A percentile compares a stretch with the other conserved stretches of the same genome.
phyloP scores from a whole-genome alignment of 2,329 filamentous ascomycete species.

The Penicillium olsonii region DNA sequence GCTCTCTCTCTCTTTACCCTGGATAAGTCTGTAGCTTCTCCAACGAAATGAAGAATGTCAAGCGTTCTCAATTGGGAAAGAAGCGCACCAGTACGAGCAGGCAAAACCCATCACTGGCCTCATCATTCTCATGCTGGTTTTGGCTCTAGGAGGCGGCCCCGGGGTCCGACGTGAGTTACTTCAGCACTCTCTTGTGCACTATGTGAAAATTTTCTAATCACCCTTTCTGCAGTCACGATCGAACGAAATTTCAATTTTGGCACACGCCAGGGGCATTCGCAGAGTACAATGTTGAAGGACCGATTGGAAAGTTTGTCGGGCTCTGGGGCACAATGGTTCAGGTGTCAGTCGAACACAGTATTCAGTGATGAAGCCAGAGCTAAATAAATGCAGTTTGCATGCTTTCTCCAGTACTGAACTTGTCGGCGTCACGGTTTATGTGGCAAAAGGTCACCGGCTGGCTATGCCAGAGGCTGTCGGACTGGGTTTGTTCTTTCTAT shows the following conservation, averaged over 20 bases:
- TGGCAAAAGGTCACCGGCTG: conserved; percentile 75
- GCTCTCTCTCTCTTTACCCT: too few relatives aligned
- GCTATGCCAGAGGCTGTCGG: conserved; percentile 76
- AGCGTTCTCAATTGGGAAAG: too few relatives aligned
- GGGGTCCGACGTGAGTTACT: conserved; percentile 56
- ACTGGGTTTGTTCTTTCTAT: conserved; percentile 78
- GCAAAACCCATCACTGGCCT: too few relatives aligned
- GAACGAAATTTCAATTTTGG: conserved; percentile 68
- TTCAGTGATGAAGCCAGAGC: too few relatives aligned
- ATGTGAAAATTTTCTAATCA: too few relatives aligned
- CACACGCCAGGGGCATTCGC: conserved; percentile 61
- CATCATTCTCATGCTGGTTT: conserved; percentile 64
- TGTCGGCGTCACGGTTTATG: conserved; percentile 74
- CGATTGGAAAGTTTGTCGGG: conserved; percentile 57
- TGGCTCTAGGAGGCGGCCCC: conserved; percentile 67
- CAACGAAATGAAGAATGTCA: too few relatives aligned
- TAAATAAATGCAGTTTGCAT: conserved; percentile 53
- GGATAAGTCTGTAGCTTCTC: too few relatives aligned
- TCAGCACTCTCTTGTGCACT: too few relatives aligned
- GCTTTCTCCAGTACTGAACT: conserved; percentile 76
- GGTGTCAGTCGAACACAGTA: conserved; percentile 40
- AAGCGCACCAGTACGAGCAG: too few relatives aligned
- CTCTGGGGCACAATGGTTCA: conserved; percentile 73
- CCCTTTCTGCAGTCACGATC: too few relatives aligned
- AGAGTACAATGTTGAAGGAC: conserved; percentile 46